Conservation (phyloP, 345 rosid species). For the rapeseed (Brassica napus) region Da-Ae NC_063440.1:14717501-14718000, state of each 20-base stretch:
- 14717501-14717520: too few relatives aligned
- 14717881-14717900: slow-evolving; percentile 47
- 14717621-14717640: too few relatives aligned
- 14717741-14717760: not conserved
- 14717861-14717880: slow-evolving; percentile 47
- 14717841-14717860: not conserved
- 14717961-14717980: slow-evolving; percentile 86
- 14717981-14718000: slow-evolving; percentile 87
- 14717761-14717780: not conserved
- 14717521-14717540: too few relatives aligned
- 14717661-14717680: too few relatives aligned
- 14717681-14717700: not conserved
- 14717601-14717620: too few relatives aligned
- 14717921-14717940: slow-evolving; percentile 73
- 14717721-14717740: not conserved
- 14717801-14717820: not conserved
- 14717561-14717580: too few relatives aligned
- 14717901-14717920: slow-evolving; percentile 69
- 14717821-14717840: not conserved
- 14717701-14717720: not conserved
- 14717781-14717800: not conserved
- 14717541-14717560: too few relatives aligned
- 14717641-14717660: too few relatives aligned
- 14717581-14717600: too few relatives aligned
- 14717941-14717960: slow-evolving; percentile 86